Evolutionary conservation across 2,329 filamentous ascomycete genomes (phyloP), one percentile per base, ranked within the genome.

Genomic region (Hyphodiscus sp.): DNA sequence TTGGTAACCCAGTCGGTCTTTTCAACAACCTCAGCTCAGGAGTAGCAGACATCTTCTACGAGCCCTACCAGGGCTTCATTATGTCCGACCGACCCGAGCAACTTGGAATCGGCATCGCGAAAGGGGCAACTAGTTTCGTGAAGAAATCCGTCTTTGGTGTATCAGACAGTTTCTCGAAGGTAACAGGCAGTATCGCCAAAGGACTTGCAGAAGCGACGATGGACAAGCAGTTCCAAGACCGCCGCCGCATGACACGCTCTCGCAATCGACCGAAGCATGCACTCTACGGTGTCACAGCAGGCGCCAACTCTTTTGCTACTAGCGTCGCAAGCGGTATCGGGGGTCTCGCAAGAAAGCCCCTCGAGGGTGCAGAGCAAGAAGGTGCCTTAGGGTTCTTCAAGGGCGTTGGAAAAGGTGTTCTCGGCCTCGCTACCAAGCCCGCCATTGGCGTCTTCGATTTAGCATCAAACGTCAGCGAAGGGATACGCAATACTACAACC

Each of bases 131-230:
- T 0, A 96, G 90, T 60, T 97, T 99, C 67, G 88, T 96, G 62
- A 99, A 99, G 78, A 99, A 99, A 73, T 95, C 91, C 0, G 92
- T 99, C 11, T 99, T 96, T 70, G 95, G 94, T 45, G 89, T 99
- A 69, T 95, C 88, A 1, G 95, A 99, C 75, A 96, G 90, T 66
- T 91, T 99, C 74, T 94, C 91, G 63, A 99, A 99, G 69, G 89
- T 97, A 68, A 99, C 95, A 1, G 95, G 95, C 50, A 95, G 90
- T 70, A 87, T 99, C 71, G 95, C 91, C 62, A 99, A 99, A 73
- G 94, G 94, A 55, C 82, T 99, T 47, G 91, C 94, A 2, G 94
- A 91, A 33, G 94, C 94, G 18, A 96, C 92, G 5, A 81, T 99
- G 60, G 94, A 99, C 75, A 97, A 99, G 71, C 92, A 99, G 68